These are phyloP conservation scores for Exutisphaerella laricina DNA, from an alignment of 2,329 filamentous ascomycete species.

Conservation along the genomic window DNA sequence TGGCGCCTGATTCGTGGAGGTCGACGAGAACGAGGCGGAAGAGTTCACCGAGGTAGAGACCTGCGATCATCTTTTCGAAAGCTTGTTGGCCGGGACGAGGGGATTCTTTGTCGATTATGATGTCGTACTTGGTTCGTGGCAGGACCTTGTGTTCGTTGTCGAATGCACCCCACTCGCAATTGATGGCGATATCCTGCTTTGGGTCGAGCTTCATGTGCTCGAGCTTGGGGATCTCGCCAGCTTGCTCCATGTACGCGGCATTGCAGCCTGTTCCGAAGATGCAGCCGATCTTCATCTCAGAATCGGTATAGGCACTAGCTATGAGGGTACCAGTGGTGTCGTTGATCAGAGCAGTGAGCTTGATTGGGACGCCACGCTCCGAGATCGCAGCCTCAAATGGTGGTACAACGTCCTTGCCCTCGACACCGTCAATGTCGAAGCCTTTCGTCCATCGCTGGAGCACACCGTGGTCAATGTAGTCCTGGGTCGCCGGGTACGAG, in stretches of 20 bases:
- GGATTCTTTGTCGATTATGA: slow-evolving; percentile 40
- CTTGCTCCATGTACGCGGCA: slow-evolving; percentile 95
- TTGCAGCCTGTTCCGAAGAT: slow-evolving; percentile 99
- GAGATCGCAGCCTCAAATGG: slow-evolving; percentile 75
- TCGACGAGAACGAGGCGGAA: slow-evolving; percentile 43
- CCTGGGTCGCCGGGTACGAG: slow-evolving; percentile 88
- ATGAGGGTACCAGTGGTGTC: slow-evolving; percentile 97
- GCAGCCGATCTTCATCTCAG: slow-evolving; percentile 87
- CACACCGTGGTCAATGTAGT: slow-evolving; percentile 87
- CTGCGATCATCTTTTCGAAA: slow-evolving; percentile 44
- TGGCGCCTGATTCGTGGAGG: slow-evolving; percentile 57
- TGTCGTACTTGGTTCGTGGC: slow-evolving; percentile 65
- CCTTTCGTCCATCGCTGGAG: slow-evolving; percentile 97
- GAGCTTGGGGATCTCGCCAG: slow-evolving; percentile 86
- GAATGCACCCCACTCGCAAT: slow-evolving; percentile 96
- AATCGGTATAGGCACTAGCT: slow-evolving; percentile 93
- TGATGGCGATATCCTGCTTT: slow-evolving; percentile 75
- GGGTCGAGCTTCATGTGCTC: slow-evolving; percentile 82
- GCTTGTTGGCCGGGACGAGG: slow-evolving; percentile 42
- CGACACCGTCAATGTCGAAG: slow-evolving; percentile 87
- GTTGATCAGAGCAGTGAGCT: slow-evolving; percentile 88
- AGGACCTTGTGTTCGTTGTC: slow-evolving; percentile 90
- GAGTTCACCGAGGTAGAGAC: slow-evolving; percentile 43
- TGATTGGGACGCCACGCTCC: slow-evolving; percentile 79
- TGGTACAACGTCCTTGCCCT: slow-evolving; percentile 83